Base-by-base conservation (phyloP, 352 stramenopile species). In the Pythium plurisporium region DNA sequence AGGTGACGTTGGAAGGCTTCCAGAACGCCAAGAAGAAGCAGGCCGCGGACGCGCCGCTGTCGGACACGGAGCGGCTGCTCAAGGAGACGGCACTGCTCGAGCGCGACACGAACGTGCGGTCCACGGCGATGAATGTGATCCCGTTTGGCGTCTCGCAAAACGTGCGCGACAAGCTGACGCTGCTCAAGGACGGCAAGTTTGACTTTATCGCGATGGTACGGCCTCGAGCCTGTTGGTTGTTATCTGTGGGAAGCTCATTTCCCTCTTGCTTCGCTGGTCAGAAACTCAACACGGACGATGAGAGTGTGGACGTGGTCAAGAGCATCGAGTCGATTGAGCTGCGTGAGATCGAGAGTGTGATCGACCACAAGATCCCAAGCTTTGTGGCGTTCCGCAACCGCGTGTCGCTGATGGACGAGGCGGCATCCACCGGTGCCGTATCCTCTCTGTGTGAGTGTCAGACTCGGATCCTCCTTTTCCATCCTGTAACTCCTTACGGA, bases 201-300 rank as follows among this genome's bases (percentile, higher is more conserved):
- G 86, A 96, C 66, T 96, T 82, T 82, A 89, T 96, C 54, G 78
- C 86, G 1, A 94, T 96, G 88, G 79, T 82, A 47, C 54, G 64
- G 25, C n/a, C n/a, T n/a, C n/a, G n/a, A n/a, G n/a, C n/a, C n/a
- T n/a, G n/a, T n/a, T n/a, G n/a, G n/a, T n/a, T n/a, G n/a, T n/a
- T n/a, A n/a, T n/a, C n/a, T n/a, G n/a, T n/a, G n/a, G n/a, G n/a
- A n/a, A n/a, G n/a, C n/a, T n/a, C n/a, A n/a, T n/a, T n/a, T n/a
- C n/a, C n/a, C n/a, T n/a, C n/a, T n/a, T n/a, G n/a, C n/a, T n/a
- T n/a, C n/a, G n/a, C n/a, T n/a, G n/a, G n/a, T n/a, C n/a, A 49
- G 42, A 89, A 89, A 89, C 55, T 92, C 48, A 90, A 75, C 45
- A 76, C 82, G 23, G 78, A 89, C 19, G 70, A 85, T 29, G 82